Evolutionary conservation across 2,329 filamentous ascomycete genomes (phyloP).

Genomic region (Neofusicoccum sp.): DNA sequence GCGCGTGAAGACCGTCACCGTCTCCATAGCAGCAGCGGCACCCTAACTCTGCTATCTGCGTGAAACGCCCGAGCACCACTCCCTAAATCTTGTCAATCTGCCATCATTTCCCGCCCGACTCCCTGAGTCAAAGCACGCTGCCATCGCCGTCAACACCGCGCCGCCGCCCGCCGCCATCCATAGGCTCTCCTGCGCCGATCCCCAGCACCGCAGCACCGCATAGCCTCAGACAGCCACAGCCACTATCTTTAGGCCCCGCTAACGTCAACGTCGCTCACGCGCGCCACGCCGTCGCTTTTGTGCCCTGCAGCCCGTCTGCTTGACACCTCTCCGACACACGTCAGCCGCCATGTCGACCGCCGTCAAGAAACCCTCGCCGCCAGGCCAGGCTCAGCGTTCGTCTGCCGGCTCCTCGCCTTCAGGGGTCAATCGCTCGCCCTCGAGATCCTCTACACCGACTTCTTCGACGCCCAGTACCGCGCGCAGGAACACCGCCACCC

Average conservation of each 20-base stretch:
- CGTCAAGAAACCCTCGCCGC: constrained; percentile 39
- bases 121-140: constrained; percentile 8
- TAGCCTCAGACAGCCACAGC: constrained; percentile 18
- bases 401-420: constrained; percentile 33
- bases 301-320: constrained; percentile 8
- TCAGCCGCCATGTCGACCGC: constrained; percentile 35
- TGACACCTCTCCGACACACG: constrained; percentile 6
- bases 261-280: constrained; percentile 1
- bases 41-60: constrained; percentile 12
- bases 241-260: constrained; percentile 20
- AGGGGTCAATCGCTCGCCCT: constrained; percentile 36
- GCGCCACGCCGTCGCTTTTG: constrained; percentile 11
- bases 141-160: constrained; percentile 4
- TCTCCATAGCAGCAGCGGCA: constrained; percentile 20
- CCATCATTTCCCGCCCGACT: constrained; percentile 18
- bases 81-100: constrained; percentile 20
- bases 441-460: constrained; percentile 32
- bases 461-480: constrained; percentile 22
- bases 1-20: constrained; percentile 8
- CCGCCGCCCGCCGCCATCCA: constrained; percentile 1
- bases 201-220: constrained; percentile 12
- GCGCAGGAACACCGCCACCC: constrained; percentile 19
- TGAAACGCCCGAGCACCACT: constrained; percentile 22
- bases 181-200: constrained; percentile 7
- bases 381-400: constrained; percentile 35